Conservation (phyloP, 2,329 filamentous ascomycete genomes). For the Tolypocladium cylindrosporum region DNA sequence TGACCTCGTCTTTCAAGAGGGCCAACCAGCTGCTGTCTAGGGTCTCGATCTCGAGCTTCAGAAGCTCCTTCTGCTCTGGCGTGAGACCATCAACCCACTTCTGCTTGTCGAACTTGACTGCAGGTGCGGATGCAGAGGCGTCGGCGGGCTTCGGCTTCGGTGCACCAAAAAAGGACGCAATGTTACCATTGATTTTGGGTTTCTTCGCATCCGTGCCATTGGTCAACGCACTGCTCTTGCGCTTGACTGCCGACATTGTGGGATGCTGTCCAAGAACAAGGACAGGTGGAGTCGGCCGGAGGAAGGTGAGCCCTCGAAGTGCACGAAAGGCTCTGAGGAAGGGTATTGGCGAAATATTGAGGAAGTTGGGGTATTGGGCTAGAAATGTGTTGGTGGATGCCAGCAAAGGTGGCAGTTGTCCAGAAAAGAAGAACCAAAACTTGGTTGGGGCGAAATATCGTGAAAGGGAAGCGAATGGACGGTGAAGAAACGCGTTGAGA, state of each 20-base stretch:
- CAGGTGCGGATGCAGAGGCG: constrained; percentile 18
- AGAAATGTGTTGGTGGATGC: background rate
- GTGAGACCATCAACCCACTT: constrained; percentile 79
- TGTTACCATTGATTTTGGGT: constrained; percentile 62
- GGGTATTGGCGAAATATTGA: constrained; percentile 8
- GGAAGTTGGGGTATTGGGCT: background rate
- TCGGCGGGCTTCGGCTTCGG: constrained; percentile 40
- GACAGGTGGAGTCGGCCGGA: constrained; percentile 5
- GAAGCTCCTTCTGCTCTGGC: constrained; percentile 68
- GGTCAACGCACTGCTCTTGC: constrained; percentile 46
- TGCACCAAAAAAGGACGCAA: constrained; percentile 79
- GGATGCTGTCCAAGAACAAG: background rate
- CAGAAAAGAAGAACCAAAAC: background rate
- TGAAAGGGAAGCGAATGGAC: background rate
- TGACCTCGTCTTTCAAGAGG: constrained; percentile 77
- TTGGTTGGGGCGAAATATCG: background rate
- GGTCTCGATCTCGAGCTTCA: constrained; percentile 86
- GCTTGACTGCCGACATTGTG: constrained; percentile 51
- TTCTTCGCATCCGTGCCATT: constrained; percentile 52
- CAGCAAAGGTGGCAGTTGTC: background rate
- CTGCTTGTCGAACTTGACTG: constrained; percentile 69
- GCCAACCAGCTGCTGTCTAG: constrained; percentile 86
- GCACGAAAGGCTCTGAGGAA: constrained; percentile 5
- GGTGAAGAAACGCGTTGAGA: background rate
- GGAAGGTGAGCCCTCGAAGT: constrained; percentile 1